Base-by-base conservation (phyloP, 805 yeast species). In the Candida ortonii region DNA sequence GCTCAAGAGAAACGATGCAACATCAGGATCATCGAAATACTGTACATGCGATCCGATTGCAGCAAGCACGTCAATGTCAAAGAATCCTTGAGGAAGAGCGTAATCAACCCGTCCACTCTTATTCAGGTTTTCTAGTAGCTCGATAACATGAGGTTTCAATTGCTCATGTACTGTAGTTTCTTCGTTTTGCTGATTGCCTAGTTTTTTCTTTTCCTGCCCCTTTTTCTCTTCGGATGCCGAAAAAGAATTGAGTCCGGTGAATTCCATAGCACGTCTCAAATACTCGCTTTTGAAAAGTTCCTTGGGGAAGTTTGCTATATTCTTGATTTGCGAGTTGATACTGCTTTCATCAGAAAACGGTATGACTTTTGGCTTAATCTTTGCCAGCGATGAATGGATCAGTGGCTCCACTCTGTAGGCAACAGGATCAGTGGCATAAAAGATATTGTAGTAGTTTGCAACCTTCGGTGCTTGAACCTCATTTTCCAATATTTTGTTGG, bases 371-470 rank as follows among this genome's bases (percentile, higher is more conserved):
- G 90, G 84, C 42, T 70, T 67, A 36, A 69, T 59, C 7, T 64
- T 54, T 0, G 77, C 62, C 44, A 80, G 67, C 40, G 53, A 59
- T 14, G 70, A 65, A 40, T 66, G 61, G 5, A 89, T 71, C 38
- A 90, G 62, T 1, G 98, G 98, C 57, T 90, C 98, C 38, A 89
- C 61, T 36, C 97, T 67, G 50, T 89, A 87, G 0, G 90, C 89
- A 25, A 93, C 80, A 1, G 97, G 96, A 53, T 90, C 98, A 45
- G 94, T 81, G 0, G 90, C 85, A 48, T 90, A 95, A 62, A 84
- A 87, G 5, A 93, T 62, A 53, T 90, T 90, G 62, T 83, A 93
- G 26, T 84, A 57, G 49, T 84, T 83, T 2, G 67, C 61, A 43
- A 83, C 80, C 20, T 69, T 70, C 3, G 93, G 87, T 3, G 71